Base-by-base conservation (phyloP, 2,329 filamentous ascomycete genomes). In the Xylariaceae sp. region DNA sequence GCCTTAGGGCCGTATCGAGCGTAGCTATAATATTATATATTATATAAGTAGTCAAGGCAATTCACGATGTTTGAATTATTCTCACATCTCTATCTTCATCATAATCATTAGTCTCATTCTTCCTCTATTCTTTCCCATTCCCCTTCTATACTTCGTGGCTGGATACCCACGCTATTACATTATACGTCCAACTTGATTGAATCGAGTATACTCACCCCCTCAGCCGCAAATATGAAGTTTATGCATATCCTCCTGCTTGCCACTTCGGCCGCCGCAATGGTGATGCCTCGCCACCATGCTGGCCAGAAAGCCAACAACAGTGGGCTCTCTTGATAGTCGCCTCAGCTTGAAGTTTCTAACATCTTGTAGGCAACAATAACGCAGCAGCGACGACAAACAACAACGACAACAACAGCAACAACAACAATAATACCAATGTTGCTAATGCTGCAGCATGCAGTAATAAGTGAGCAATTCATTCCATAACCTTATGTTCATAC, bases 191-290 rank as follows among this genome's bases (percentile, higher is more conserved):
- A 50, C 56, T 54, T 12, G 49, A 52, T 52, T 52, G 51, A 52
- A 48, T 56, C 47, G 37, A 49, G 49, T 29, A 26, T 40, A 43
- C 18, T 41, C n/a, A 50, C 51, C 40, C 14, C 23, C 20, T 12
- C 59, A 43, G 46, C 32, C 63, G 61, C 51, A 60, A 67, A 44
- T 53, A 67, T 66, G 64, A 65, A 66, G 59, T 67, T 66, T 52
- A 55, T 65, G 53, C 44, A 61, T 40, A 63, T 67, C 42, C 56
- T 67, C 41, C 37, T 67, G 41, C 64, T 67, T 21, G 64, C 61
- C 43, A 64, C 65, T 23, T 54, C 65, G 52, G 63, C 63, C 46
- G 54, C 58, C 20, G 65, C 64, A 37, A 10, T 65, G 57, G 64
- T 66, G 7, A 26, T 66, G 53, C 65, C 65, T 52, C 64, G 65